A percentile compares a stretch with the other conserved stretches of the same genome.
Evolutionary conservation across 2,329 filamentous ascomycete species (phyloP).

Genomic region (Cadophora malorum): DNA sequence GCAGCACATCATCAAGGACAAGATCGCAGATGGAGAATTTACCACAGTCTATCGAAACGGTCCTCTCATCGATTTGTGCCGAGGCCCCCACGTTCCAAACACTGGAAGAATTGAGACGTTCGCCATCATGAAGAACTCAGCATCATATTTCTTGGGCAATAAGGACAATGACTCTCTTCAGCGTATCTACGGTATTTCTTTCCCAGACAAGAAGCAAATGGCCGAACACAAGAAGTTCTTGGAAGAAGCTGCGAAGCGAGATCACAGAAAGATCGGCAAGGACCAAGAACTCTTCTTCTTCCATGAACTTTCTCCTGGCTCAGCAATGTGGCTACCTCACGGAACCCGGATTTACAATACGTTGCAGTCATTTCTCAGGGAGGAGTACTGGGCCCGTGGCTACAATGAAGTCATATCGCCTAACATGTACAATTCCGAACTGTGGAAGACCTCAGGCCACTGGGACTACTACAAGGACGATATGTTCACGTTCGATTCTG

Average conservation of each 20-base stretch:
- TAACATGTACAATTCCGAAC: constrained; percentile 91
- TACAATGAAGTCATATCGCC: constrained; percentile 96
- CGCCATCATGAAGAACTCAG: constrained; percentile 80
- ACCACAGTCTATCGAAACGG: constrained; percentile 94
- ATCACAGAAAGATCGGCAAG: constrained; percentile 90
- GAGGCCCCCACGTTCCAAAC: constrained; percentile 92
- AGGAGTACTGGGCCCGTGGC: constrained; percentile 90
- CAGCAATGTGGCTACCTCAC: constrained; percentile 89
- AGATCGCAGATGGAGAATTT: constrained; percentile 85
- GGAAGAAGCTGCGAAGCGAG: constrained; percentile 96
- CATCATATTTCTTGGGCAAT: constrained; percentile 92
- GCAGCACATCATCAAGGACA: constrained; percentile 94
- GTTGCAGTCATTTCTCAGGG: constrained; percentile 78
- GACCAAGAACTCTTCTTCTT: constrained; percentile 99
- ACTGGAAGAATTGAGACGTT: constrained; percentile 95
- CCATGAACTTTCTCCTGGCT: constrained; percentile 90
- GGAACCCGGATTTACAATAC: constrained; percentile 94
- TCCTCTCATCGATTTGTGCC: constrained; percentile 92
- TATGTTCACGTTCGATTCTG: constrained; percentile 86
- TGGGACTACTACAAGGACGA: constrained; percentile 95
- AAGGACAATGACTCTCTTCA: constrained; percentile 94
- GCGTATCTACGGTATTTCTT: constrained; percentile 95
- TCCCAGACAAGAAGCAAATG: constrained; percentile 94
- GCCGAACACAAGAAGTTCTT: constrained; percentile 93
- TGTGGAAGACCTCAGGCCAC: constrained; percentile 96